phyloP scores from a whole-genome alignment of 768 basidiomycete genomes.

The Amanita exitialis region DNA sequence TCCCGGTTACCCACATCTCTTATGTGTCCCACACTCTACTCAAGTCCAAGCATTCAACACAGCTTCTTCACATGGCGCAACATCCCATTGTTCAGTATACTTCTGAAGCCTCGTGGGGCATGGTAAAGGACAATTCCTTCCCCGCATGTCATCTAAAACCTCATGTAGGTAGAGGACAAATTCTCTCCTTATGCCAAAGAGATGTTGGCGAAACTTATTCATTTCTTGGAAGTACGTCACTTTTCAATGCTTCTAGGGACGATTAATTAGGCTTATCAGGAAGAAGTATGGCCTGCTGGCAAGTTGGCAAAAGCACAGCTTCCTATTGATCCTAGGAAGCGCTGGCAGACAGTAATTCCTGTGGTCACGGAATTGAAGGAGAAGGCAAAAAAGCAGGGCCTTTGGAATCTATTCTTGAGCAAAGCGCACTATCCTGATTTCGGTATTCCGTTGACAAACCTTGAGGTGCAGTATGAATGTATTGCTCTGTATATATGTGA shows the following conservation, averaged over 20 bases:
- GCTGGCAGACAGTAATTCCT: constrained; percentile 82
- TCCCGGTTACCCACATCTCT: not conserved
- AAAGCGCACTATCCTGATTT: constrained; percentile 85
- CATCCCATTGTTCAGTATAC: constrained; percentile 75
- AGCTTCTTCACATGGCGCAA: constrained; percentile 31
- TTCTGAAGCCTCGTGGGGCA: constrained; percentile 79
- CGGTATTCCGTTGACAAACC: constrained; percentile 85
- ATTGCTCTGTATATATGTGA: not conserved
- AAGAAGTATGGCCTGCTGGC: constrained; percentile 79
- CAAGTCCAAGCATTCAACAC: no score
- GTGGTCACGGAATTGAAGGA: constrained; percentile 77
- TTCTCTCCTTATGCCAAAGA: constrained; percentile 88
- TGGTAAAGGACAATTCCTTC: constrained; percentile 34
- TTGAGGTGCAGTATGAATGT: constrained; percentile 51
- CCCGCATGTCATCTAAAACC: not conserved
- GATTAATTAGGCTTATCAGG: constrained; percentile 31
- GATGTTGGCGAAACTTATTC: constrained; percentile 71
- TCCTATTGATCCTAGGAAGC: constrained; percentile 57
- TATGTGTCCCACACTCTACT: no score
- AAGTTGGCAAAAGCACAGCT: constrained; percentile 75
- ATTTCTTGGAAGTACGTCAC: constrained; percentile 66
- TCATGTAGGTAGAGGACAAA: constrained; percentile 72
- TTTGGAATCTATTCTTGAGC: constrained; percentile 98
- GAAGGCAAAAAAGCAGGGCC: constrained; percentile 78
- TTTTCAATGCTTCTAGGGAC: not conserved